Evolutionary conservation across 2,329 filamentous ascomycete species (phyloP), one percentile per base, ranked within the genome.

Genomic region (Colletotrichum musicola): DNA sequence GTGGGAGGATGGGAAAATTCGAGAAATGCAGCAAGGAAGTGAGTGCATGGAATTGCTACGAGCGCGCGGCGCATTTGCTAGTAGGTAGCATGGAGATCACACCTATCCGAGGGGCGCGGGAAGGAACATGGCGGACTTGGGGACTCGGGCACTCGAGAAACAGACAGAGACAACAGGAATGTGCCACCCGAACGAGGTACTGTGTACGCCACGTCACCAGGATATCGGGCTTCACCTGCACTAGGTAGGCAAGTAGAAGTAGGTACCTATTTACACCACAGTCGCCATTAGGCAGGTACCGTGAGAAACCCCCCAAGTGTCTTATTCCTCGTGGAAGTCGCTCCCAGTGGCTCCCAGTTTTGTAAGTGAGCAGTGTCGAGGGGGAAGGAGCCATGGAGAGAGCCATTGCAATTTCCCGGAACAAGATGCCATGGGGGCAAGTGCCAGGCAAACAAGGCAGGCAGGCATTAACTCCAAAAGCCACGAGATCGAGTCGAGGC

Each of bases 371-470:
- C 13, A 46, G 44, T n/a, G 44, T n/a, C 18, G 14, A 35, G 30
- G 7, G 40, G 40, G n/a, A 49, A 49, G 46, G 18, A 12, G 18
- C 46, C 5, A n/a, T 49, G 12, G n/a, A 7, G 16, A 16, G 25
- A 42, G 35, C 47, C 35, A 61, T 40, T 53, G 16, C 47, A 61
- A 61, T 61, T 61, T 61, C 58, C 58, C 35, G 22, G 58, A 30
- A 42, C 38, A 44, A 40, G 14, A 14, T 27, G 30, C 27, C 44
- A 47, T 9, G 16, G 14, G 18, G 18, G 16, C 44, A 47, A n/a
- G 44, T n/a, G 44, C 16, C 18, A 20, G 46, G 20, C 46, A 49
- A 22, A 13, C 22, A 25, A 25, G 22, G 22, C 22, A 25, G 40
- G 16, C 40, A 42, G 40, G 40, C 6, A 14, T 2, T 1, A 13